Evolutionary conservation across 164 flowering plant genomes (phyloP).

Genomic region (Vitis cinerea): DNA sequence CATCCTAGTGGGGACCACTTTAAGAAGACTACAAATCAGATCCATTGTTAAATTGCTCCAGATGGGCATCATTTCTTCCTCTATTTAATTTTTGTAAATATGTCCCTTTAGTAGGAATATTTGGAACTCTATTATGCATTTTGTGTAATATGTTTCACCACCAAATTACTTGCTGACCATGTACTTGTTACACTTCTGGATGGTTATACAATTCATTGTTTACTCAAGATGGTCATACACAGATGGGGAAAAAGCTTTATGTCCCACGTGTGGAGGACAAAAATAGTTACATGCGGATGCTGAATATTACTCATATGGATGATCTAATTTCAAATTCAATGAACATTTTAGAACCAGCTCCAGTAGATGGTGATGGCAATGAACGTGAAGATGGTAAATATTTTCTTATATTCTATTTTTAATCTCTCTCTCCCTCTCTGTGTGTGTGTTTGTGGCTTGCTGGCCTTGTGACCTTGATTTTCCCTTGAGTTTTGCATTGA

Average conservation of each 20-base stretch:
- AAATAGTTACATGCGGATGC: conserved; percentile 92
- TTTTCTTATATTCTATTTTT: not conserved
- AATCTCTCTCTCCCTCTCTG: not conserved
- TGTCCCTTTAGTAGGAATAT: not conserved
- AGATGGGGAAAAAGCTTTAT: conserved; percentile 61
- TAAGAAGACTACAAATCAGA: not conserved
- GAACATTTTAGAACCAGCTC: conserved; percentile 91
- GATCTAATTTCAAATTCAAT: conserved; percentile 92
- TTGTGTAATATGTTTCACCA: not conserved
- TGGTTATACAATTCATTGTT: conserved; percentile 15
- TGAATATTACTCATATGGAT: conserved; percentile 63
- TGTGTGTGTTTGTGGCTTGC: too few relatives aligned
- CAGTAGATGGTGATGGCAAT: conserved; percentile 69
- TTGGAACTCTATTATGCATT: not conserved
- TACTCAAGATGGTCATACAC: conserved; percentile 42
- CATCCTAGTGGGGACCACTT: not conserved
- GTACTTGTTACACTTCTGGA: not conserved
- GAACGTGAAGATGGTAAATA: conserved; percentile 86
- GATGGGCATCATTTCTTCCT: not conserved
- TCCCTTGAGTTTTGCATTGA: too few relatives aligned
- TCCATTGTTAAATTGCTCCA: not conserved
- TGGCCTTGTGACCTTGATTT: too few relatives aligned
- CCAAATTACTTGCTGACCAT: not conserved
- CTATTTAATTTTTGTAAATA: not conserved
- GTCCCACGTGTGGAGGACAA: conserved; percentile 98